phyloP scores from a whole-genome alignment of 768 basidiomycete species.

The Tulasnella sp. region DNA sequence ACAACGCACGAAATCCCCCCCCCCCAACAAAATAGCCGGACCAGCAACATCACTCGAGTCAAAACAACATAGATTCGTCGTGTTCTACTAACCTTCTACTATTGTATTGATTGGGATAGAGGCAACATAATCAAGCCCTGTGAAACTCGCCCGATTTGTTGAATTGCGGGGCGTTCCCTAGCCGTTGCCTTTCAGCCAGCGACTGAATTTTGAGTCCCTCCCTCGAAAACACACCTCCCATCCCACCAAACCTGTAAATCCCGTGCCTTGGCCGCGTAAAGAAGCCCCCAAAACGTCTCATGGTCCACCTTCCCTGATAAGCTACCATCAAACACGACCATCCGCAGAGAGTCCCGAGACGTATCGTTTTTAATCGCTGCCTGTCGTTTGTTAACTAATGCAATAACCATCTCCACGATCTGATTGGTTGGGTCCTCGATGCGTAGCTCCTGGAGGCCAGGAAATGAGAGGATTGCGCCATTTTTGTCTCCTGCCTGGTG shows the following conservation, averaged over 20 bases:
- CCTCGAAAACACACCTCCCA: neutral
- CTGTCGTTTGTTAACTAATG: neutral
- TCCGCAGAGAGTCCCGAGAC: neutral
- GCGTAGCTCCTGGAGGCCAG: neutral
- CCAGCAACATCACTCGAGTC: too few species aligned
- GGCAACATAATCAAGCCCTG: too few species aligned
- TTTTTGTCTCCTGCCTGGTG: too few species aligned
- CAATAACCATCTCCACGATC: neutral
- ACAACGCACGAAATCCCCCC: too few species aligned
- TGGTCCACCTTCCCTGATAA: neutral
- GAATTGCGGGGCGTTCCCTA: too few species aligned
- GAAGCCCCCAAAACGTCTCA: neutral
- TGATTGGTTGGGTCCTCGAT: neutral
- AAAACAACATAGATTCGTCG: too few species aligned
- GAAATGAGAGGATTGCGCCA: neutral
- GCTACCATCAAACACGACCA: neutral
- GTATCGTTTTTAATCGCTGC: neutral
- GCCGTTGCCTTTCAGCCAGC: too few species aligned
- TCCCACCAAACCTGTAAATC: neutral
- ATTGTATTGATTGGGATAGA: too few species aligned
- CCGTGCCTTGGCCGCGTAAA: neutral
- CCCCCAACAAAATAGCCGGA: too few species aligned
- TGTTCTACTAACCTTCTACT: too few species aligned
- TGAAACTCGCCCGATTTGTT: too few species aligned
- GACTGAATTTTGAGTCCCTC: too few species aligned